phyloP scores from a whole-genome alignment of 2,329 filamentous ascomycete genomes.

The Fusarium continuum region DNA sequence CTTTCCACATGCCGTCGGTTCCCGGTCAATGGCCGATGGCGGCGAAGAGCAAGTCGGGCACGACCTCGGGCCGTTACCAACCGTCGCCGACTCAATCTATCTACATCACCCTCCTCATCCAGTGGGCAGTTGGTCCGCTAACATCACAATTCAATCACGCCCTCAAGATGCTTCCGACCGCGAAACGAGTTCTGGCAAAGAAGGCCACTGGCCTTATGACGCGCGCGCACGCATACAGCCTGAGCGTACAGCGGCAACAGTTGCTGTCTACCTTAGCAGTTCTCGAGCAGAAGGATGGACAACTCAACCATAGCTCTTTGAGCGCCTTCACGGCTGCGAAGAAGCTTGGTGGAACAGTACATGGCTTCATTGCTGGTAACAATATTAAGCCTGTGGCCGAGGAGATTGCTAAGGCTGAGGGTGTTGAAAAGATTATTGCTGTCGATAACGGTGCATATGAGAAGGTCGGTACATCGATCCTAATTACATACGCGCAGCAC shows the following conservation, averaged over 20 bases:
- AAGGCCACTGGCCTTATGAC: constrained; percentile 42
- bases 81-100: constrained; percentile 43
- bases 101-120: constrained; percentile 14
- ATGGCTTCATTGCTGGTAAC: constrained; percentile 86
- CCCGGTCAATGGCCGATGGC: constrained; percentile 43
- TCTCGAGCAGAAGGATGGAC: constrained; percentile 90
- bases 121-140: constrained; percentile 26
- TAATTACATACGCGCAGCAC: background rate
- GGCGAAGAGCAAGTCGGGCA: constrained; percentile 36
- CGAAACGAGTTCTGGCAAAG: constrained; percentile 43
- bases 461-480: constrained; percentile 66
- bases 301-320: constrained; percentile 83
- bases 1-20: constrained; percentile 31
- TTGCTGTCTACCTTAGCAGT: constrained; percentile 89
- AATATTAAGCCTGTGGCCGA: constrained; percentile 79
- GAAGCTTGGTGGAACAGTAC: constrained; percentile 85
- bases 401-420: constrained; percentile 87
- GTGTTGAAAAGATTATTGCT: constrained; percentile 88
- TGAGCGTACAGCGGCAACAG: constrained; percentile 50
- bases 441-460: constrained; percentile 93
- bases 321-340: constrained; percentile 86
- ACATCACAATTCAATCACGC: constrained; percentile 18
- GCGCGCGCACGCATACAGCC: constrained; percentile 38
- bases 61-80: constrained; percentile 53
- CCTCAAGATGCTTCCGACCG: constrained; percentile 46